Base-by-base conservation (phyloP, 306 rosid genomes). In the Senna tora region DNA sequence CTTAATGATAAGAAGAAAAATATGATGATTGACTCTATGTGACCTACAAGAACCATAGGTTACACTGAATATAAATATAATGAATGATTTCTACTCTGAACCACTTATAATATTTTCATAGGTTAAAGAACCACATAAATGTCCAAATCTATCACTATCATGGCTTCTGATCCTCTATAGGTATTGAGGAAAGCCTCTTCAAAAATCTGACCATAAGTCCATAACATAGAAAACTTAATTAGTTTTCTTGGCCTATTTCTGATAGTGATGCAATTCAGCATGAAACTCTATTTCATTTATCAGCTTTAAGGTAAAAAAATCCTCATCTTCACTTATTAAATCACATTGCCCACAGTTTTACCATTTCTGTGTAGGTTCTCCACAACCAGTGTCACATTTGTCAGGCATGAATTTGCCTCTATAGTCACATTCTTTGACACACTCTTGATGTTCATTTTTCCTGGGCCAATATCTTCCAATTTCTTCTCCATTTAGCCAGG, bases 401-500 rank as follows among this genome's bases (percentile, higher is more conserved):
- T 90, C 82, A 11, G 98, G 97, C 60, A 65, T 72, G 80, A 91
- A 89, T 75, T 87, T 89, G 25, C 98, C 96, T 81, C 98, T 83
- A 65, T 93, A 93, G 67, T 93, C 90, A 22, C 98, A 90, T 83
- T 83, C 81, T 62, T 86, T 16, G 83, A 93, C 93, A 78, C 98
- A 93, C 46, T 79, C 65, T 65, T 81, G 84, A 38, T 77, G 82
- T 58, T 71, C 54, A 84, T 83, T 89, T 77, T 36, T 73, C 80
- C 92, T 75, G 9, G 98, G 89, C 96, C 97, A 93, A 79, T 89
- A 93, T 90, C 97, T 87, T 83, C 98, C 98, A 16, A 93, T 89
- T 87, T 91, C 97, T 86, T 93, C 97, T 57, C 97, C 98, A 66
- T 93, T 93, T 80, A 93, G 82, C 98, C 98, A 93, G 66, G 96